Conservation (phyloP, 129 eudicot genomes). For the Sambucus nigra region DNA sequence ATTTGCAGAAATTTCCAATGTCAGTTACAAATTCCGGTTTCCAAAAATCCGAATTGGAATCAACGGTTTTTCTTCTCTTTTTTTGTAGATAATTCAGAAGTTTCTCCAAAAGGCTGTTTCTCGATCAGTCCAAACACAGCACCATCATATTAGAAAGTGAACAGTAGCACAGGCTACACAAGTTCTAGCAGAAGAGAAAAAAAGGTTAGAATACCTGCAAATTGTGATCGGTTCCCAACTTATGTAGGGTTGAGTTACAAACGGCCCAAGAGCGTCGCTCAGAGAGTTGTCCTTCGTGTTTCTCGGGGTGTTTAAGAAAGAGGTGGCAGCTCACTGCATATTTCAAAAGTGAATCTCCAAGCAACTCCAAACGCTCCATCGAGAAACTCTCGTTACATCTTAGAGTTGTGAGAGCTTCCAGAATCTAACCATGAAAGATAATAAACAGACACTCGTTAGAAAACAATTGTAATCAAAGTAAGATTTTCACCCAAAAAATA, state of each 20-base stretch:
- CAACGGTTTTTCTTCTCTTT: too few species aligned
- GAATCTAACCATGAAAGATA: constrained; percentile 33
- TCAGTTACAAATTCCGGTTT: too few species aligned
- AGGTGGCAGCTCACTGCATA: constrained; percentile 72
- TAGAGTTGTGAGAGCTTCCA: constrained; percentile 84
- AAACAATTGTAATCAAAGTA: background rate
- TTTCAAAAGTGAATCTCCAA: constrained; percentile 90
- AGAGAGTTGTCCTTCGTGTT: constrained; percentile 76
- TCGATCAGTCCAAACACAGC: too few species aligned
- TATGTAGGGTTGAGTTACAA: constrained; percentile 61
- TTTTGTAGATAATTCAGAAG: too few species aligned
- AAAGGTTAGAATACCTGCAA: constrained; percentile 76
- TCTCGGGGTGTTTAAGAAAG: constrained; percentile 49
- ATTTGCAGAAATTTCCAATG: too few species aligned
- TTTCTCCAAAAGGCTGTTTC: too few species aligned
- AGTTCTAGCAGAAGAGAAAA: too few species aligned
- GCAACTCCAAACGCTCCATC: constrained; percentile 91
- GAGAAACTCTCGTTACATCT: constrained; percentile 84
- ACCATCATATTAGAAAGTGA: too few species aligned
- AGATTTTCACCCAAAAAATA: background rate
- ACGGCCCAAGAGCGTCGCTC: constrained; percentile 37
- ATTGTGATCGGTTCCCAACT: constrained; percentile 42
- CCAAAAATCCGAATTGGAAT: too few species aligned
- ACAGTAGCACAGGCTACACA: too few species aligned
- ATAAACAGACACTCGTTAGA: background rate